phyloP scores from a whole-genome alignment of 2,329 filamentous ascomycete genomes.

The Scytalidium sp. region DNA sequence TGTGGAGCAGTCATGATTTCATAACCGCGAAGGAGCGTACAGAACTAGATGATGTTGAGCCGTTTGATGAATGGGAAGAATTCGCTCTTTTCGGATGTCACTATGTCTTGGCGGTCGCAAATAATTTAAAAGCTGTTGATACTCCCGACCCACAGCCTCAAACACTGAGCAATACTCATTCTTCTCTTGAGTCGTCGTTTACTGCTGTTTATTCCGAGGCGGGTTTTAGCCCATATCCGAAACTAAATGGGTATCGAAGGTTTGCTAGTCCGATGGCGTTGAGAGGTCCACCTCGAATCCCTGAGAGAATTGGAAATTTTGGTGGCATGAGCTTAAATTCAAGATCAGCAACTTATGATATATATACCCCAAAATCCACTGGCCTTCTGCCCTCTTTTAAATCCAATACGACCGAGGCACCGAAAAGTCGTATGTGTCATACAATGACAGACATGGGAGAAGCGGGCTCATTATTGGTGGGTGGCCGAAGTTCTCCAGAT shows the following conservation, averaged over 20 bases:
- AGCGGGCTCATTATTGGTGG: constrained; percentile 61
- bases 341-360: constrained; percentile 40
- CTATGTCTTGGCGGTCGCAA: constrained; percentile 74
- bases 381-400: background rate
- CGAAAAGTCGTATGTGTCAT: constrained; percentile 65
- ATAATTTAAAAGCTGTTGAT: constrained; percentile 4
- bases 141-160: background rate
- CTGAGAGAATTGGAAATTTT: constrained; percentile 24
- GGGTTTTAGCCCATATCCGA: constrained; percentile 22
- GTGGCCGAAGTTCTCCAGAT: constrained; percentile 76
- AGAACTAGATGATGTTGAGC: constrained; percentile 67
- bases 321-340: constrained; percentile 34
- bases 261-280: constrained; percentile 56
- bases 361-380: constrained; percentile 33
- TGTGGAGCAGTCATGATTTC: constrained; percentile 72
- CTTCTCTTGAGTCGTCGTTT: background rate
- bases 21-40: constrained; percentile 57
- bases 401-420: constrained; percentile 27
- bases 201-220: background rate
- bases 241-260: constrained; percentile 47
- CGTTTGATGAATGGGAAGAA: constrained; percentile 96
- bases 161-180: background rate
- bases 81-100: constrained; percentile 82
- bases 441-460: constrained; percentile 65
- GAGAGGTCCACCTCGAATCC: constrained; percentile 32